These are phyloP conservation scores for Alternaria angustiovoidea DNA, from an alignment of 2,329 filamentous ascomycete species.

Conservation along the genomic window DNA sequence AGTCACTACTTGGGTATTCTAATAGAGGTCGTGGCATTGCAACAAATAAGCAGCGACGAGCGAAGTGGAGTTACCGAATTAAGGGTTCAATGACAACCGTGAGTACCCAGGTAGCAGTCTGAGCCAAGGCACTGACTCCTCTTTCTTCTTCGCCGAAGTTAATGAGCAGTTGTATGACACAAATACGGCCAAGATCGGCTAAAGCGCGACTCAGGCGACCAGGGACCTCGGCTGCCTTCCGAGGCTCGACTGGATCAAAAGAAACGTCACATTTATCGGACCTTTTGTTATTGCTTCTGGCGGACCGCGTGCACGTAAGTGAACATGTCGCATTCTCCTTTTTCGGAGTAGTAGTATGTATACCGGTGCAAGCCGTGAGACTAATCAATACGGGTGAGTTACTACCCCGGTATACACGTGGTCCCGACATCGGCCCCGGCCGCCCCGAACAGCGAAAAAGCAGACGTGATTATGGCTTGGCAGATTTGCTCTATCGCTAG, in stretches of 20 bases:
- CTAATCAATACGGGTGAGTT: background rate
- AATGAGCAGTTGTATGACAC: background rate
- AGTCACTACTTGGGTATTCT: background rate
- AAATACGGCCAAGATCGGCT: background rate
- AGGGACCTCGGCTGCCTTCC: background rate
- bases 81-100: background rate
- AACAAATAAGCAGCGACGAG: background rate
- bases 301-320: background rate
- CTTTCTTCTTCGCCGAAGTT: background rate
- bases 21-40: background rate
- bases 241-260: background rate
- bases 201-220: background rate
- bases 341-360: background rate
- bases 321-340: background rate
- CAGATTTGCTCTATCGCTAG: background rate
- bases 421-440: background rate
- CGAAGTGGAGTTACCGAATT: background rate
- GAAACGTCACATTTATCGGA: background rate
- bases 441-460: background rate
- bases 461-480: background rate
- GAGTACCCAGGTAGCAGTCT: background rate
- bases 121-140: background rate
- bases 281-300: background rate
- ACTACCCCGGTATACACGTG: background rate
- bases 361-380: background rate